A percentile compares a stretch with the other conserved stretches of the same genome.
Evolutionary conservation across 164 flowering plant species (phyloP).

Genomic region (Nymphaea thermarum): DNA sequence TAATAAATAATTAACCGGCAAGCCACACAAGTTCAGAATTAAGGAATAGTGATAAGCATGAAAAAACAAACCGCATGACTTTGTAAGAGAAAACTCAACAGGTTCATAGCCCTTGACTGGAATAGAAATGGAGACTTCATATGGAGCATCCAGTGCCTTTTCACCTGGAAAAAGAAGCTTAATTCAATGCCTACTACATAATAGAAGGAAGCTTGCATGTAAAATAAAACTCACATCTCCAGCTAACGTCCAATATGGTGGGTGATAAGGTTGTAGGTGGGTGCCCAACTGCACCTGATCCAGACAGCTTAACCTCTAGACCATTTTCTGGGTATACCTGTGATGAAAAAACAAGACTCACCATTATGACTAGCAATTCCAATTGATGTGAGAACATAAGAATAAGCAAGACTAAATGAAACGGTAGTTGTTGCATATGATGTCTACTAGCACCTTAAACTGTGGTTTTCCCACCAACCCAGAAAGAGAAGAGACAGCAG

Average conservation of each 20-base stretch:
- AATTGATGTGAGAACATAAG: background rate
- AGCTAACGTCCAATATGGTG: conserved; percentile 44
- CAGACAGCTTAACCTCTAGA: conserved; percentile 51
- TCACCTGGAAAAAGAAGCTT: conserved; percentile 40
- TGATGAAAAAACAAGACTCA: background rate
- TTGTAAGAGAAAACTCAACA: conserved; percentile 63
- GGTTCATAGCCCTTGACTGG: conserved; percentile 79
- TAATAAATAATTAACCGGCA: background rate
- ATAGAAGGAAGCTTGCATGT: background rate
- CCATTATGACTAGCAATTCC: no score
- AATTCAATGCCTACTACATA: conserved; percentile 1
- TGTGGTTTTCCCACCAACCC: conserved; percentile 56
- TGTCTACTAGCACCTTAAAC: conserved; percentile 35
- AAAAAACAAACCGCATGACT: conserved; percentile 65
- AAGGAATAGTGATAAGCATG: background rate
- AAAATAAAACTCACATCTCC: conserved; percentile 53
- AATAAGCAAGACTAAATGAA: background rate
- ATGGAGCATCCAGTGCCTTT: conserved; percentile 43
- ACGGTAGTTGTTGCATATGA: background rate
- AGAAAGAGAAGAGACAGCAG: conserved; percentile 72
- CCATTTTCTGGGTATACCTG: conserved; percentile 70
- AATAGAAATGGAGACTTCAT: conserved; percentile 67
- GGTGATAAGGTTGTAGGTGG: conserved; percentile 92
- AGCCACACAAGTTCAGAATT: conserved; percentile 1
- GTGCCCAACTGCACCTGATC: conserved; percentile 55